phyloP scores from a whole-genome alignment of 2,329 filamentous ascomycete genomes.

The Drechslerella stenobrocha region DNA sequence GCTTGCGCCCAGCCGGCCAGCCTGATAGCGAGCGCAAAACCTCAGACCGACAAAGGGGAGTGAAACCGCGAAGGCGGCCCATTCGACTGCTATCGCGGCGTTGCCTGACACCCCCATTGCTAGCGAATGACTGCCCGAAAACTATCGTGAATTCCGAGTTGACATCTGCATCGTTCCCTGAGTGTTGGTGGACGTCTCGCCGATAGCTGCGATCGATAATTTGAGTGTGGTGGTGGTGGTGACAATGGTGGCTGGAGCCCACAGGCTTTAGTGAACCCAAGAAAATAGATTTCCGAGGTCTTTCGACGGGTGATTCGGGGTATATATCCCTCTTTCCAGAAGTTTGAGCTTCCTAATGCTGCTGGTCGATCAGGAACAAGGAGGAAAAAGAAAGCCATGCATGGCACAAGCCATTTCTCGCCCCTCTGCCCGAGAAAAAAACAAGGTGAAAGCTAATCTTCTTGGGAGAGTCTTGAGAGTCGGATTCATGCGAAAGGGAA shows the following conservation, averaged over 20 bases:
- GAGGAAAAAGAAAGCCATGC: conserved; percentile 12
- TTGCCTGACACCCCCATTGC: conserved; percentile 32
- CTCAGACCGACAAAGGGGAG: conserved; percentile 35
- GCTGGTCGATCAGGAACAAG: conserved; percentile 34
- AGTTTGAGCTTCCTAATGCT: conserved; percentile 27
- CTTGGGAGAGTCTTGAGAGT: conserved; percentile 13
- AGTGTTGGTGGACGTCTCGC: background rate
- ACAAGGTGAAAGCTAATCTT: conserved; percentile 18
- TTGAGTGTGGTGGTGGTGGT: background rate
- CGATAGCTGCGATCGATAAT: conserved; percentile 6
- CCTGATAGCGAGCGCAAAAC: conserved; percentile 30
- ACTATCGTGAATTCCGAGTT: conserved; percentile 9
- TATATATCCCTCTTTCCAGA: conserved; percentile 42
- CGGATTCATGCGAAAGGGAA: conserved; percentile 35
- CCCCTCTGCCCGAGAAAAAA: conserved; percentile 11
- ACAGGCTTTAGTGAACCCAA: conserved; percentile 5
- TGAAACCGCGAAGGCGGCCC: conserved; percentile 28
- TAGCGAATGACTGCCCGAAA: background rate
- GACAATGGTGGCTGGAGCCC: conserved; percentile 23
- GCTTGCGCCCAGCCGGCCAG: conserved; percentile 29
- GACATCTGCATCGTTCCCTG: conserved; percentile 14
- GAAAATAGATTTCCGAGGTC: conserved; percentile 3
- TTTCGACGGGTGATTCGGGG: conserved; percentile 15
- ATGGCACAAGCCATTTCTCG: conserved; percentile 7
- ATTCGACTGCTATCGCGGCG: conserved; percentile 34